These are phyloP conservation scores for Begonia fuchsioides DNA, from an alignment of 306 rosid species.

Conservation along the genomic window DNA sequence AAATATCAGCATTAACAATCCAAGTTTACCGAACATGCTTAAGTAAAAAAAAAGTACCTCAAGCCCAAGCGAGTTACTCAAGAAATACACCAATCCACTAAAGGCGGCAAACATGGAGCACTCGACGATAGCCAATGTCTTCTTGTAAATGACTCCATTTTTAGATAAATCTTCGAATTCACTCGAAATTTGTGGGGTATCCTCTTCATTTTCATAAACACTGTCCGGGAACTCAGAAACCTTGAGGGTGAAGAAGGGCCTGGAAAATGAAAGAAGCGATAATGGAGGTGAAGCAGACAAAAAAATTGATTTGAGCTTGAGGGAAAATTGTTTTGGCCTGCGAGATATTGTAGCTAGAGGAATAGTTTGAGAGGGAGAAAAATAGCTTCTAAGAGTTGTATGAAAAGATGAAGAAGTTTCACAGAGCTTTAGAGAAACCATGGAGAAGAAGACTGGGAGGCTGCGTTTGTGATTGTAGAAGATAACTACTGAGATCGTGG, in stretches of 20 bases:
- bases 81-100: conserved; percentile 81
- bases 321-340: conserved; percentile 7
- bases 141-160: conserved; percentile 46
- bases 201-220: conserved; percentile 19
- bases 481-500: not conserved
- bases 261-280: conserved; percentile 8
- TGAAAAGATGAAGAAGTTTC: conserved; percentile 17
- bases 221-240: conserved; percentile 22
- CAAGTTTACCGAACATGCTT: not conserved
- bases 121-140: conserved; percentile 83
- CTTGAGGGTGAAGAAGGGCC: conserved; percentile 18
- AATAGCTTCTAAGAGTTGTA: conserved; percentile 25
- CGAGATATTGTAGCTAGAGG: conserved; percentile 11
- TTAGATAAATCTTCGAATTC: conserved; percentile 55
- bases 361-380: conserved; percentile 11
- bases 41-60: conserved; percentile 45
- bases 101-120: conserved; percentile 98
- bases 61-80: conserved; percentile 83
- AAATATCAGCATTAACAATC: no score
- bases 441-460: conserved; percentile 17
- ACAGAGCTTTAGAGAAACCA: conserved; percentile 41
- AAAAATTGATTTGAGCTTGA: conserved; percentile 9
- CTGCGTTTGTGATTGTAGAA: no score
- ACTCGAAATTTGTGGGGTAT: conserved; percentile 8
- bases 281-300: conserved; percentile 1